Conservation (phyloP, 257 asterid species). For the Plantago ovata region DNA sequence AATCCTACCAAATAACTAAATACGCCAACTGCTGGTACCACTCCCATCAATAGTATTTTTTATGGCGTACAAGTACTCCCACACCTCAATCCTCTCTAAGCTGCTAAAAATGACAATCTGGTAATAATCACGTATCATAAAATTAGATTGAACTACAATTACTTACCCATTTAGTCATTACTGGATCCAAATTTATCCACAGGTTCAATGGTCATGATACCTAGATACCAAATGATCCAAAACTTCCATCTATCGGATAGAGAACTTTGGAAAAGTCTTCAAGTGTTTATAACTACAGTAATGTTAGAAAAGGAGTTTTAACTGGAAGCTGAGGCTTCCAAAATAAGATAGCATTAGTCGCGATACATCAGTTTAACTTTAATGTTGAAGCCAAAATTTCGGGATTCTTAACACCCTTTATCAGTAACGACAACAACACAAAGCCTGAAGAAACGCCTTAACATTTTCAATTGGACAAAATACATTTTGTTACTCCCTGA, state of each 20-base stretch:
- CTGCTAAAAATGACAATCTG: background rate
- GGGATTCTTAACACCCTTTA: too few species aligned
- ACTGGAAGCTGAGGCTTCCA: conserved; percentile 1
- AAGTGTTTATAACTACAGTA: conserved; percentile 6
- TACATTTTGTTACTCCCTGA: conserved; percentile 4
- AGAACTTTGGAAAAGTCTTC: background rate
- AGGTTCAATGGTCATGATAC: background rate
- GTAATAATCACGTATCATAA: background rate
- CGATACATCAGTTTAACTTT: conserved; percentile 4
- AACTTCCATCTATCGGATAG: background rate
- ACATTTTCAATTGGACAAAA: too few species aligned
- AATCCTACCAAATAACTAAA: too few species aligned
- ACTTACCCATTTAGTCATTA: background rate
- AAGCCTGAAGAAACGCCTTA: too few species aligned
- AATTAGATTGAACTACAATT: background rate
- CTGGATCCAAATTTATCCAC: background rate
- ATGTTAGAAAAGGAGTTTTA: background rate
- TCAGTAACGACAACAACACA: too few species aligned
- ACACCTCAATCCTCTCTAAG: too few species aligned
- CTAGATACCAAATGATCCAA: background rate
- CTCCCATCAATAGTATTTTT: too few species aligned
- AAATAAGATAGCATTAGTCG: background rate
- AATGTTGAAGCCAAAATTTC: too few species aligned
- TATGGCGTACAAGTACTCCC: too few species aligned
- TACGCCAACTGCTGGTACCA: too few species aligned